Percentiles rank a stretch among this genome's conserved stretches.
phyloP scores from a whole-genome alignment of 2,329 filamentous ascomycete species.

The Arthroderma sp. region DNA sequence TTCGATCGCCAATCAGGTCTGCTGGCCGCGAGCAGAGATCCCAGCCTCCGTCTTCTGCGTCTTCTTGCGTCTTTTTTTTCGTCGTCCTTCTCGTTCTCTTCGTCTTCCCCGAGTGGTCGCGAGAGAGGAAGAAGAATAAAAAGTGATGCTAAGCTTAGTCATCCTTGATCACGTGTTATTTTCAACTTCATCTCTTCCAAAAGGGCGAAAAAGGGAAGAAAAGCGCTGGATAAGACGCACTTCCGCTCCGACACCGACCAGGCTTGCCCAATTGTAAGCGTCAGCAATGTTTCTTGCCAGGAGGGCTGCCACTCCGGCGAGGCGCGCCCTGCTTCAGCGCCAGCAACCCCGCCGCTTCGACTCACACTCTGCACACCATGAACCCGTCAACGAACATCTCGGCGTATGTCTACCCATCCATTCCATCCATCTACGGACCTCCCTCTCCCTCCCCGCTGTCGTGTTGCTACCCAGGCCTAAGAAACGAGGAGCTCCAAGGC shows the following conservation, averaged over 20 bases:
- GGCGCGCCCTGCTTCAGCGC: slow-evolving; percentile 27
- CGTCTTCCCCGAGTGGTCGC: neutral
- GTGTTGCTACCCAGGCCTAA: neutral
- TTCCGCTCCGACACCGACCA: neutral
- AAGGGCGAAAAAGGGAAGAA: neutral
- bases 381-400: slow-evolving; percentile 36
- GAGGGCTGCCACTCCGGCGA: slow-evolving; percentile 29
- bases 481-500: neutral
- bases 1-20: slow-evolving; percentile 12
- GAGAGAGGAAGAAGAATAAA: neutral
- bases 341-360: slow-evolving; percentile 35
- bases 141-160: neutral
- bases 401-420: slow-evolving; percentile 29
- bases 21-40: neutral
- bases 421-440: neutral
- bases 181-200: neutral
- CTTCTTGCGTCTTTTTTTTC: neutral
- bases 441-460: neutral
- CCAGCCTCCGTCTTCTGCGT: neutral
- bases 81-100: neutral
- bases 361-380: slow-evolving; percentile 32
- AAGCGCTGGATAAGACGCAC: neutral
- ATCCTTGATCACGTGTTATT: neutral
- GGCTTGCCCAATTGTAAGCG: slow-evolving; percentile 17
- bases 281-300: slow-evolving; percentile 32